Evolutionary conservation across 352 stramenopile species (phyloP), one percentile per base, ranked within the genome.

Genomic region (Phytophthora uliginosa): DNA sequence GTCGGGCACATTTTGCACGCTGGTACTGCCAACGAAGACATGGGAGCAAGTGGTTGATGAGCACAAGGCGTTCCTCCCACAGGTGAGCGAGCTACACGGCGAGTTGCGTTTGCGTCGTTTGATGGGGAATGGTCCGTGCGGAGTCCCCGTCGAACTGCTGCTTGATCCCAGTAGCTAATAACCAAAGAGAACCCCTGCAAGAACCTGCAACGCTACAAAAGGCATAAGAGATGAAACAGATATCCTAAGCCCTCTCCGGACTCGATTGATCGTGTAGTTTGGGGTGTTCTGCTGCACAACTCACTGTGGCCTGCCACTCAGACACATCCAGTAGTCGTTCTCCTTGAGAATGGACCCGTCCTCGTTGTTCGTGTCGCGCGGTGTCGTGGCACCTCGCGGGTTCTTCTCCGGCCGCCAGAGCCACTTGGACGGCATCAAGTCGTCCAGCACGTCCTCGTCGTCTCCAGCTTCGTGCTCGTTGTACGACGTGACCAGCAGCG

Each of bases 251-350:
- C 24, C 24, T 26, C 24, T 26, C 24, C 24, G 45, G 26, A 42
- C 17, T 33, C 40, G 18, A 52, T 75, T 58, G 31, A 70, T 73
- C 71, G 36, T 59, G 8, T 50, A 50, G 42, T 22, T 50, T 50
- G 40, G 15, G 15, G 24, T 51, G 9, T 61, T 52, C 20, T 61
- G 51, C 26, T 57, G n/a, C 26, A 42, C 61, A 45, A 26, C 13
- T 59, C 34, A 66, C 47, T 68, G 7, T 73, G 24, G 26, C 55
- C 63, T 64, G 20, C 69, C 79, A 22, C 76, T 83, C 26, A 95
- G 73, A 69, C 88, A 96, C 84, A 94, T 92, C 88, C 89, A 96
- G 66, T 88, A 91, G 64, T 92, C 75, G 50, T 96, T 96, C 73
- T 96, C 89, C 28, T 81, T 81, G 15, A 96, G 78, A 24, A 87